Conservation (phyloP, 495 filamentous ascomycete species). For the Pyrenula aspistea region DNA sequence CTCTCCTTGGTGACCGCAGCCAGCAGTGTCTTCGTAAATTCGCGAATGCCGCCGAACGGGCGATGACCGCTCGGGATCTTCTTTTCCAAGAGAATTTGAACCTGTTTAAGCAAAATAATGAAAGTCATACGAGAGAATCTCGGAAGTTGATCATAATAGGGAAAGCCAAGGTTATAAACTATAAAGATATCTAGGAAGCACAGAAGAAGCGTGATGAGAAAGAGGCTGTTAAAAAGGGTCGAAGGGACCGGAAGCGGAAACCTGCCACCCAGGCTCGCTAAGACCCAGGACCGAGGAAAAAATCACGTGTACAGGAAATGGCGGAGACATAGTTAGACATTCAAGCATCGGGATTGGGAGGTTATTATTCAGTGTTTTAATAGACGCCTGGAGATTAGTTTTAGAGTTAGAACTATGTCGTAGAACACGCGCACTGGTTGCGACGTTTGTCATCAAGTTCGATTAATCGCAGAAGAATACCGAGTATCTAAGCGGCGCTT, state of each 20-base stretch:
- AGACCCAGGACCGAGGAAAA: too few relatives aligned
- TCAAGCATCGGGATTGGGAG: too few relatives aligned
- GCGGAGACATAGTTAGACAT: too few relatives aligned
- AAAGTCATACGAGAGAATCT: constrained; percentile 16
- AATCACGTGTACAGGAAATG: too few relatives aligned
- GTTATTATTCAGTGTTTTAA: too few relatives aligned
- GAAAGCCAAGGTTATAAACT: constrained; percentile 23
- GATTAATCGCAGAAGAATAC: too few relatives aligned
- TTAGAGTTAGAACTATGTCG: too few relatives aligned
- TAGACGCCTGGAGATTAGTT: too few relatives aligned
- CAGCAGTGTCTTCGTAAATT: constrained; percentile 12
- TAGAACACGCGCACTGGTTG: too few relatives aligned
- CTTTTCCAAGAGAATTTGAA: constrained; percentile 14
- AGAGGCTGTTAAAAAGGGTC: constrained; percentile 3
- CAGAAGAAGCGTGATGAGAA: constrained; percentile 17
- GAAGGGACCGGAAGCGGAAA: constrained; percentile 4
- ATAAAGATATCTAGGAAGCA: constrained; percentile 22
- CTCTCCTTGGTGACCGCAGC: constrained; percentile 13
- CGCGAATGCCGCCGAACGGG: constrained; percentile 13
- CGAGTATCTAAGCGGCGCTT: too few relatives aligned
- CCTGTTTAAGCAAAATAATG: constrained; percentile 18
- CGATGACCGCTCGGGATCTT: constrained; percentile 17
- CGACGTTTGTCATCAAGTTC: too few relatives aligned
- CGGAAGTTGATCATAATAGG: constrained; percentile 15
- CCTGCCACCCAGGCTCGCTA: too few relatives aligned